Percentiles rank a stretch among this genome's conserved stretches.
Conservation (phyloP, 108 stramenopile genomes). For the Poteriospumella lacustris region DNA sequence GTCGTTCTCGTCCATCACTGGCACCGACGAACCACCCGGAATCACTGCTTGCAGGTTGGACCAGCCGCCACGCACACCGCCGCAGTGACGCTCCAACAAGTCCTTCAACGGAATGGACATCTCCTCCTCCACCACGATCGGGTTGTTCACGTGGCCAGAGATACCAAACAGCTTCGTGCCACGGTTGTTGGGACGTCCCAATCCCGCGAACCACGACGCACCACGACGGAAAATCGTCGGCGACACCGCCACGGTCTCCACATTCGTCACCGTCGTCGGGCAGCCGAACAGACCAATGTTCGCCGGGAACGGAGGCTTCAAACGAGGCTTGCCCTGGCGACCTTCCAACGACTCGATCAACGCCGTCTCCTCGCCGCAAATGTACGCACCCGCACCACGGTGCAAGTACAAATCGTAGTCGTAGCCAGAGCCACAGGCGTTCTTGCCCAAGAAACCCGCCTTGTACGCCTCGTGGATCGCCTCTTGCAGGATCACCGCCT, state of each 20-base stretch:
- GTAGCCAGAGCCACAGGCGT: conserved; percentile 91
- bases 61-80: conserved; percentile 99
- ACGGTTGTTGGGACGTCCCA: conserved; percentile 88
- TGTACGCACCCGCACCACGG: conserved; percentile 98
- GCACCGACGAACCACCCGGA: conserved; percentile 97
- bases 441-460: conserved; percentile 86
- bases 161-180: conserved; percentile 98
- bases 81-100: conserved; percentile 96
- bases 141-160: conserved; percentile 98
- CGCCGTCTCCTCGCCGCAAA: conserved; percentile 99
- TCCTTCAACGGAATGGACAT: conserved; percentile 97
- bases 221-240: conserved; percentile 97
- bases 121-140: conserved; percentile 96
- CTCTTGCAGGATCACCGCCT: conserved; percentile 96
- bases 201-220: conserved; percentile 88
- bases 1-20: conserved; percentile 86
- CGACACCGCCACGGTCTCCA: conserved; percentile 95
- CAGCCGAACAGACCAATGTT: conserved; percentile 97
- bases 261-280: conserved; percentile 98
- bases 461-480: conserved; percentile 98
- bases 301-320: conserved; percentile 99
- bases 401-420: conserved; percentile 99
- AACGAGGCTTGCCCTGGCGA: conserved; percentile 76
- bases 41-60: conserved; percentile 96
- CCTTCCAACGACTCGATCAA: conserved; percentile 96